Evolutionary conservation across 176 grass and related monocot genomes (phyloP).

Genomic region (Juncus inflexus): DNA sequence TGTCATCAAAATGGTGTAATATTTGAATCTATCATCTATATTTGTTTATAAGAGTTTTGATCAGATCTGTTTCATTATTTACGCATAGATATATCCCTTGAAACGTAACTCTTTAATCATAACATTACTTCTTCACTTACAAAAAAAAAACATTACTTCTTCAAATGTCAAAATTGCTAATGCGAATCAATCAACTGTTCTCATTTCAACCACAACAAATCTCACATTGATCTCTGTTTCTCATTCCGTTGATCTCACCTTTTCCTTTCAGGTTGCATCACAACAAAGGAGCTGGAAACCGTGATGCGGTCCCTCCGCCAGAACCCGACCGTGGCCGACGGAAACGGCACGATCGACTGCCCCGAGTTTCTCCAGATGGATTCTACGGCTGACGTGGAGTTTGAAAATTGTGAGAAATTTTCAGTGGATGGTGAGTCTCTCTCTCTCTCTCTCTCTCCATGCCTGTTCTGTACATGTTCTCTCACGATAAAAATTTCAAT

Average conservation of each 20-base stretch:
- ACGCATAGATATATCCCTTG: conserved; percentile 7
- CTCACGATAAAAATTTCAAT: too few species aligned
- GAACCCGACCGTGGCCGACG: conserved; percentile 32
- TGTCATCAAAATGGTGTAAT: not conserved
- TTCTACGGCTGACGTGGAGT: too few species aligned
- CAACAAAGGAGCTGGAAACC: conserved; percentile 34
- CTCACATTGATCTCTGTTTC: not conserved
- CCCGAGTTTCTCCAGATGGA: not conserved
- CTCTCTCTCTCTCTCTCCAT: too few species aligned
- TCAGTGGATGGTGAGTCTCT: too few species aligned
- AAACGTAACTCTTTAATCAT: not conserved
- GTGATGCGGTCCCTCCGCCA: conserved; percentile 35
- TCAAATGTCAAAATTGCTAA: conserved; percentile 1
- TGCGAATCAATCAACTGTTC: not conserved
- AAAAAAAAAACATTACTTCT: not conserved
- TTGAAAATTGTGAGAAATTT: too few species aligned
- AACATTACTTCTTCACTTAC: too few species aligned
- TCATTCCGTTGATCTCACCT: not conserved
- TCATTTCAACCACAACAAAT: not conserved
- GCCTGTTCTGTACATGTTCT: too few species aligned
- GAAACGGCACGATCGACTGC: conserved; percentile 32
- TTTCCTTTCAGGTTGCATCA: conserved; percentile 29
- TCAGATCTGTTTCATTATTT: conserved; percentile 12
- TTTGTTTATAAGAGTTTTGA: not conserved
- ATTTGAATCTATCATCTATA: not conserved